Evolutionary conservation across 2,329 filamentous ascomycete species (phyloP).

Genomic region (Aspergillus texensis): DNA sequence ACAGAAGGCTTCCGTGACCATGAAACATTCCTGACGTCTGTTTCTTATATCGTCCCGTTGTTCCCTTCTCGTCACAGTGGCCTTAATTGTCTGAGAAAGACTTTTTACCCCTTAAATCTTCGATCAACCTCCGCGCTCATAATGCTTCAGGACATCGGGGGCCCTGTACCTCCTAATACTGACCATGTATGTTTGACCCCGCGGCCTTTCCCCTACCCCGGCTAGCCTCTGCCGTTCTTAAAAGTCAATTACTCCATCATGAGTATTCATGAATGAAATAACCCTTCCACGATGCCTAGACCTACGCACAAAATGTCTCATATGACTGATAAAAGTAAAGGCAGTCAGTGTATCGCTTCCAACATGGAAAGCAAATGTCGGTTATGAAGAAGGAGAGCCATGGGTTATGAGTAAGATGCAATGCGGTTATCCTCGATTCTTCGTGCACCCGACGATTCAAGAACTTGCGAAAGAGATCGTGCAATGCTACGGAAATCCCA

Average conservation of each 20-base stretch:
- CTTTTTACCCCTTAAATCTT: background rate
- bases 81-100: background rate
- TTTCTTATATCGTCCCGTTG: background rate
- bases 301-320: background rate
- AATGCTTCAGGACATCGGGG: slow-evolving; percentile 57
- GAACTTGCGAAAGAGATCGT: slow-evolving; percentile 71
- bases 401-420: slow-evolving; percentile 86
- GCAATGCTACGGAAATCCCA: slow-evolving; percentile 56
- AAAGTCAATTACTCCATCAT: background rate
- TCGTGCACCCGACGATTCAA: slow-evolving; percentile 81
- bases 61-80: background rate
- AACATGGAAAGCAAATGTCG: slow-evolving; percentile 88
- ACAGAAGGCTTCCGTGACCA: background rate
- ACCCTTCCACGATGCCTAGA: background rate
- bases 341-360: slow-evolving; percentile 95
- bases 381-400: slow-evolving; percentile 87
- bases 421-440: slow-evolving; percentile 93
- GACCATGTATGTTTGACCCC: slow-evolving; percentile 65
- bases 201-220: slow-evolving; percentile 23
- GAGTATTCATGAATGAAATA: background rate
- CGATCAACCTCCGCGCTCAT: background rate
- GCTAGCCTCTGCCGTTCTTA: slow-evolving; percentile 14
- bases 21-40: background rate
- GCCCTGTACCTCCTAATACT: slow-evolving; percentile 76
- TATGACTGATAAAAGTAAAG: slow-evolving; percentile 50